Conservation (phyloP, 352 stramenopile genomes). For the Halophytophthora batemanensis region DNA sequence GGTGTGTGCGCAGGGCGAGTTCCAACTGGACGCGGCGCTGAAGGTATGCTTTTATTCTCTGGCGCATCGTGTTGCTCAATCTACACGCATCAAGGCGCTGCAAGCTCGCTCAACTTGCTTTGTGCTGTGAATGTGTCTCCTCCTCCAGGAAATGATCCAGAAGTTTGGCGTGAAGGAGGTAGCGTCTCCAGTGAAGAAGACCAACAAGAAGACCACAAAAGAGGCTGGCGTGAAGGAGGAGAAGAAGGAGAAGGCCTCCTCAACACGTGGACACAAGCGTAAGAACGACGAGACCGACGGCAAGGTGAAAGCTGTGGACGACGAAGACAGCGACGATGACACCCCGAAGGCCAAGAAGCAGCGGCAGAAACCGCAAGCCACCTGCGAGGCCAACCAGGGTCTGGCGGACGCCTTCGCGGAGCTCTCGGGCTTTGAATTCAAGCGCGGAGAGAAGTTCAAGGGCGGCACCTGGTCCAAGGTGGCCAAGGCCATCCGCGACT, state of each 20-base stretch:
- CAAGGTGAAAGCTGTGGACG: constrained; percentile 18
- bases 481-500: constrained; percentile 77
- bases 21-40: constrained; percentile 67
- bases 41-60: constrained; percentile 26
- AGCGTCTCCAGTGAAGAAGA: constrained; percentile 46
- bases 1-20: constrained; percentile 46
- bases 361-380: constrained; percentile 38
- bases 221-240: constrained; percentile 27
- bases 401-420: constrained; percentile 77
- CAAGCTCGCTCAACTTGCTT: neutral
- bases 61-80: neutral
- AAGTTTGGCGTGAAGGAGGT: constrained; percentile 67
- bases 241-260: constrained; percentile 9
- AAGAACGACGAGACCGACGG: constrained; percentile 23
- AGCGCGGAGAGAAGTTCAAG: constrained; percentile 85
- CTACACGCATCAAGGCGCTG: neutral
- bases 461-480: constrained; percentile 87
- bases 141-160: constrained; percentile 61
- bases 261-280: constrained; percentile 10
- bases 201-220: constrained; percentile 33
- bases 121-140: neutral
- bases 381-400: constrained; percentile 61
- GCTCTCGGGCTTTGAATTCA: constrained; percentile 87
- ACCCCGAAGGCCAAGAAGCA: constrained; percentile 54
- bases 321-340: constrained; percentile 42